A percentile compares a stretch with the other conserved stretches of the same genome.
Evolutionary conservation across 2,329 filamentous ascomycete species (phyloP).

Genomic region (Neurospora sp.): DNA sequence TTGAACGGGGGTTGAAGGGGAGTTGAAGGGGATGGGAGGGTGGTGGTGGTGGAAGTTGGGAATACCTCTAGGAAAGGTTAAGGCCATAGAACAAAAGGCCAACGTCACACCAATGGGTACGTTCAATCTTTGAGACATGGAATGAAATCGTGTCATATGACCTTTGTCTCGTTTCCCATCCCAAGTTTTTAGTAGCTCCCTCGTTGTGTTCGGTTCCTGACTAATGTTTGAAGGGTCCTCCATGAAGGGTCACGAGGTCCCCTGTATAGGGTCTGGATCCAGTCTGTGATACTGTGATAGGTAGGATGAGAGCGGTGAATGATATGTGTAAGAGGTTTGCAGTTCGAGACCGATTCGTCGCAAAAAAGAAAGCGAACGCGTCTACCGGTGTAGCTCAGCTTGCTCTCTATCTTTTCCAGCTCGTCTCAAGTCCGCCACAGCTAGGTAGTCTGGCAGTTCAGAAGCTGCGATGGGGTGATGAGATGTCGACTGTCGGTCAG

Average conservation of each 20-base stretch:
- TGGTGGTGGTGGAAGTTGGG: not conserved
- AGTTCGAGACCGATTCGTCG: not conserved
- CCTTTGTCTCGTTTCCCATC: constrained; percentile 2
- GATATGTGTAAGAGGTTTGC: not conserved
- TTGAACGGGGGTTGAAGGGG: not conserved
- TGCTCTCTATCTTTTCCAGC: not conserved
- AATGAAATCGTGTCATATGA: constrained; percentile 8
- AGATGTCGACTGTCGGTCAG: not conserved
- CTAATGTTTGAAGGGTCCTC: constrained; percentile 9
- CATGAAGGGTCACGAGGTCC: constrained; percentile 11
- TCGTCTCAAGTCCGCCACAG: not conserved
- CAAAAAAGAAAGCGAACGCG: not conserved
- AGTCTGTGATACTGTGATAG: not conserved
- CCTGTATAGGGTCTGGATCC: not conserved
- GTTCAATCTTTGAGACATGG: no score
- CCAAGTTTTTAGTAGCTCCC: not conserved
- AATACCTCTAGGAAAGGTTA: not conserved
- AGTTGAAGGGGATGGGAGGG: not conserved
- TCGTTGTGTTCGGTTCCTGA: constrained; percentile 6
- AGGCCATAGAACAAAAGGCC: no score
- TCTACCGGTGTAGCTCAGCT: not conserved
- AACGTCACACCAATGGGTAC: no score
- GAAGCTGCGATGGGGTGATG: not conserved
- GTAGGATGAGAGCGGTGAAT: not conserved
- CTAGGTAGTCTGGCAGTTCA: not conserved